Evolutionary conservation across 192 early-diverging fungal genomes (phyloP).

Genomic region (Irineochytrium annulatum): DNA sequence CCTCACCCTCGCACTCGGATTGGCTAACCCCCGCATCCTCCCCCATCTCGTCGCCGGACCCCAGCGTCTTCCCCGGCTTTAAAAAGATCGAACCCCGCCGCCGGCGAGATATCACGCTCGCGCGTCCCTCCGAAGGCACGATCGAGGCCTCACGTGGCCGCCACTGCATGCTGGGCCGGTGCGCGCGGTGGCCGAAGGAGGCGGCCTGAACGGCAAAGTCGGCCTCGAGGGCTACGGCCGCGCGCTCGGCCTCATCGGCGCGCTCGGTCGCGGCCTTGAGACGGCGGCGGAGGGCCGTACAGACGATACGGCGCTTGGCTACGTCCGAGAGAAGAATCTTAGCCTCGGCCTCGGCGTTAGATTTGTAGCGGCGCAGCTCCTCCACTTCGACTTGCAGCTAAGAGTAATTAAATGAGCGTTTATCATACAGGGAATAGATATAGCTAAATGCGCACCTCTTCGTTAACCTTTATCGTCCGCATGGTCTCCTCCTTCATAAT

Average conservation of each 20-base stretch:
- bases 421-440: neutral
- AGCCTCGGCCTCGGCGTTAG: neutral
- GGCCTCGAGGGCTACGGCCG: neutral
- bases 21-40: too few relatives aligned
- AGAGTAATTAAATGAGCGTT: too few relatives aligned
- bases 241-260: neutral
- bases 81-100: neutral
- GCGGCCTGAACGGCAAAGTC: neutral
- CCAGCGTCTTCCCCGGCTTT: neutral
- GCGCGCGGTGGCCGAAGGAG: neutral
- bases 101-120: neutral
- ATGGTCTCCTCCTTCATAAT: neutral
- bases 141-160: neutral
- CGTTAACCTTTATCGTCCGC: neutral
- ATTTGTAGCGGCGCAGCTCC: neutral
- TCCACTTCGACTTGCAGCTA: neutral
- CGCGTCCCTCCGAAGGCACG: neutral
- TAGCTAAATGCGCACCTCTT: neutral
- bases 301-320: neutral
- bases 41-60: neutral
- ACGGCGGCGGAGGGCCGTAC: neutral
- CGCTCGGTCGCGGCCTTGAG: neutral
- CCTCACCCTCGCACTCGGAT: too few relatives aligned
- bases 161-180: neutral
- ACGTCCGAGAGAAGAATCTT: neutral